Base-by-base conservation (phyloP, 2,329 filamentous ascomycete genomes). In the Aaosphaeria arxii region DNA sequence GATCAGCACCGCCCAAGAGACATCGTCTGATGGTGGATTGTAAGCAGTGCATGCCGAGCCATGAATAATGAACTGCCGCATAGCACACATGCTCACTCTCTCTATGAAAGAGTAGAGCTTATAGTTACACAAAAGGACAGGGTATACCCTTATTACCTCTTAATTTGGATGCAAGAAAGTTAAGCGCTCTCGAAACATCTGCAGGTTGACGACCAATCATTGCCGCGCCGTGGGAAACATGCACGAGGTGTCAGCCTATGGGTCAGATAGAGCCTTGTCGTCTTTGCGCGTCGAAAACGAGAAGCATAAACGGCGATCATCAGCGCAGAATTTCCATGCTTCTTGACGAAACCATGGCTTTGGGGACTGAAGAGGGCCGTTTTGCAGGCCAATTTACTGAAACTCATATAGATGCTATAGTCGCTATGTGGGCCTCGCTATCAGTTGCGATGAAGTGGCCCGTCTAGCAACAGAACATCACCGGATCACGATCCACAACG, bases 141-240 rank as follows among this genome's bases (percentile, higher is more conserved):
- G 17, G 17, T 24, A 24, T 24, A 24, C 17, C 17, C 17, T 24
- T 24, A 24, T 24, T 24, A 24, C 17, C 17, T 24, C 40, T 46
- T 41, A 55, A 49, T 46, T 44, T 53, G 45, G 43, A 46, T 41
- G 48, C 47, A 52, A 29, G 30, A 6, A 30, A 24, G 13, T 40
- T 30, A 52, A 47, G 44, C 50, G 50, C 52, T 41, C 42, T 50
- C 32, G 52, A 55, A 55, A 55, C 53, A 52, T 52, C 55, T 51
- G 49, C 50, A 57, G 30, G 47, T 49, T 50, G 49, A 47, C 41
- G 43, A 48, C 53, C 55, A 53, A 57, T 55, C 53, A 42, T 53
- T 49, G 46, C 13, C 52, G 53, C 53, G 46, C 46, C 44, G 17
- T 24, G 17, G 17, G 42, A 54, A 52, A 53, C 47, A 51, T 49